Base-by-base conservation (phyloP, 345 rosid species). In the Lenwebbia sp. region DNA sequence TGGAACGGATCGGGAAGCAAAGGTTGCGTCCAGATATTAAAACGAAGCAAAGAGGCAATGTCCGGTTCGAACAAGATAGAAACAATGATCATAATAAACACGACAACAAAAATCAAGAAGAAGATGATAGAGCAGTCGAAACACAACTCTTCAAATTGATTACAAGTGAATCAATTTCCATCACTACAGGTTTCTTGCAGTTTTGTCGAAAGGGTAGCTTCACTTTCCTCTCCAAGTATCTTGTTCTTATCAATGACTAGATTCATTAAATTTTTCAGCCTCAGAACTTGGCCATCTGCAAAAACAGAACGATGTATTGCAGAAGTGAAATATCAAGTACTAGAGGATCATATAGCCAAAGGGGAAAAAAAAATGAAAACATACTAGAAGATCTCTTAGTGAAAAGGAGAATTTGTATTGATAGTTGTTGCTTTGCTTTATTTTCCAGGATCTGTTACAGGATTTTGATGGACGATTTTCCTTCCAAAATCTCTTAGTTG, bases 1-100 rank as follows among this genome's bases (percentile, higher is more conserved):
- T 56, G 5, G 28, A 2, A 4, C 0, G 4, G 60, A 0, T 10
- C 6, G 13, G 60, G 60, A n/a, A 23, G 5, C 13, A 19, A 58
- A 58, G 33, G 2, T 2, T 5, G 70, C 33, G 0, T 26, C 17
- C 6, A 58, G 8, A 58, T 1, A 58, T 2, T 26, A 13, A 58
- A 6, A 33, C 70, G 33, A 58, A 13, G 33, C 33, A 5, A 58
- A 58, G 4, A n/a, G 13, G 70, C 33, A 3, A 30, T 58, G 33
- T n/a, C 33, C 1, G 70, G 4, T 13, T 33, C 5, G 1, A 58
- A n/a, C 65, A 26, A 58, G 33, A 13, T 6, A n/a, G 17, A 26
- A 57, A 57, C 12, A 3, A 26, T 25, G n/a, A 57, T 57, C 30
- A 2, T 11, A 2, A 26, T 5, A 57, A 15, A 57, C 2, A 57